Percentiles rank a stretch among this genome's conserved stretches.
phyloP scores from a whole-genome alignment of 441 rosid species.

The Gossypium gossypioides region DNA sequence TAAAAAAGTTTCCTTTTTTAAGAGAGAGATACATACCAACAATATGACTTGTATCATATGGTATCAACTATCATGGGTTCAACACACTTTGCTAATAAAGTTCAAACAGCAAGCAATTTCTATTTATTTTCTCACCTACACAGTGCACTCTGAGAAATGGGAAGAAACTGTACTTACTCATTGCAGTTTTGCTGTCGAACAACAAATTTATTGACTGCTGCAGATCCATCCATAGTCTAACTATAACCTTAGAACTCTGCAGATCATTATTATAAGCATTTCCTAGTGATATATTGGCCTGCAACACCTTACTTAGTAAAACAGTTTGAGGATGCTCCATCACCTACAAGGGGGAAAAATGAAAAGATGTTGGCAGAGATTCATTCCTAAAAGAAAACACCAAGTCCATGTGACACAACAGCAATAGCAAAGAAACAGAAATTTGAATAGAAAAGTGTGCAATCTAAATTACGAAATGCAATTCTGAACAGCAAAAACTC shows the following conservation, averaged over 20 bases:
- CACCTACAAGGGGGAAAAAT: conserved; percentile 38
- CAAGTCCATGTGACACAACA: neutral
- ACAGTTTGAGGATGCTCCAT: conserved; percentile 93
- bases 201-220: conserved; percentile 72
- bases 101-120: neutral
- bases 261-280: conserved; percentile 43
- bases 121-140: neutral
- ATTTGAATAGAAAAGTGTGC: neutral
- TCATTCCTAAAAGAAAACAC: neutral
- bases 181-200: conserved; percentile 71
- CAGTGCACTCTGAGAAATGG: neutral
- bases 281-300: conserved; percentile 54
- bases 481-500: neutral
- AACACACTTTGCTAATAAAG: neutral
- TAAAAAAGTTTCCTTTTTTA: neutral
- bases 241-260: conserved; percentile 29
- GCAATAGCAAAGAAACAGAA: neutral
- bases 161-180: conserved; percentile 35
- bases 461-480: neutral
- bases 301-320: conserved; percentile 60
- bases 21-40: neutral
- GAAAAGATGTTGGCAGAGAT: conserved; percentile 11
- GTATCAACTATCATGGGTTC: neutral
- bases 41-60: neutral
- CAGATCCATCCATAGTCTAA: conserved; percentile 71